Conservation (phyloP, 495 filamentous ascomycete genomes). For the Penicillium soppii region DNA sequence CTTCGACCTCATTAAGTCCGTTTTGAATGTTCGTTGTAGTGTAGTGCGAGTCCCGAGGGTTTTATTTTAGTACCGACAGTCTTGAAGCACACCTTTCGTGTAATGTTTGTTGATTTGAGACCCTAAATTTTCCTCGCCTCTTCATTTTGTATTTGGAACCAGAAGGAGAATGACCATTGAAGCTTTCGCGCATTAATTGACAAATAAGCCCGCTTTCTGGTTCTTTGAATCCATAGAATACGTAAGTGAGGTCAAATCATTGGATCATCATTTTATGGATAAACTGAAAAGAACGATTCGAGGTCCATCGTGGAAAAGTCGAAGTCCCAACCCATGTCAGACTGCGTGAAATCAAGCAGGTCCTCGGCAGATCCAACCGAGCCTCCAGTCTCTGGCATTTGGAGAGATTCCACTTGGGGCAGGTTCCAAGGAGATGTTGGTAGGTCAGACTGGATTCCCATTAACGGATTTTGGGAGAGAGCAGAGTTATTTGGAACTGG, state of each 20-base stretch:
- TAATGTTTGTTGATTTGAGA: too few relatives aligned
- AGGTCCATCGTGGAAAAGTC: slow-evolving; percentile 49
- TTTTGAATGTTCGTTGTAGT: too few relatives aligned
- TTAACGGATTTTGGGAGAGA: neutral
- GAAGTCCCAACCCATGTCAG: slow-evolving; percentile 48
- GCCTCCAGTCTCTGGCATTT: slow-evolving; percentile 22
- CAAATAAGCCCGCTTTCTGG: too few relatives aligned
- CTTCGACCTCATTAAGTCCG: too few relatives aligned
- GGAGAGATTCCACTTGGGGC: slow-evolving; percentile 19
- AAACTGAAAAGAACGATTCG: slow-evolving; percentile 41
- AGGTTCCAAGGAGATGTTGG: slow-evolving; percentile 25
- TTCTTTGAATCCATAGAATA: too few relatives aligned
- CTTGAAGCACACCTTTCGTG: too few relatives aligned
- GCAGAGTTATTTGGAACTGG: neutral
- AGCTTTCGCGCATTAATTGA: too few relatives aligned
- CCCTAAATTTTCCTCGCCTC: too few relatives aligned
- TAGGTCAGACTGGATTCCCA: slow-evolving; percentile 10
- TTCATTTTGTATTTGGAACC: too few relatives aligned
- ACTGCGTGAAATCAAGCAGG: slow-evolving; percentile 41
- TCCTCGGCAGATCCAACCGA: slow-evolving; percentile 34
- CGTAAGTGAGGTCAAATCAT: neutral
- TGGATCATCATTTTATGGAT: slow-evolving; percentile 20
- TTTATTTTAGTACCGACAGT: too few relatives aligned
- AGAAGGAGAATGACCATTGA: too few relatives aligned
- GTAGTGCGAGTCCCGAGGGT: too few relatives aligned